Conservation (phyloP, 768 basidiomycete species). For the Podaxis pistillaris region DNA sequence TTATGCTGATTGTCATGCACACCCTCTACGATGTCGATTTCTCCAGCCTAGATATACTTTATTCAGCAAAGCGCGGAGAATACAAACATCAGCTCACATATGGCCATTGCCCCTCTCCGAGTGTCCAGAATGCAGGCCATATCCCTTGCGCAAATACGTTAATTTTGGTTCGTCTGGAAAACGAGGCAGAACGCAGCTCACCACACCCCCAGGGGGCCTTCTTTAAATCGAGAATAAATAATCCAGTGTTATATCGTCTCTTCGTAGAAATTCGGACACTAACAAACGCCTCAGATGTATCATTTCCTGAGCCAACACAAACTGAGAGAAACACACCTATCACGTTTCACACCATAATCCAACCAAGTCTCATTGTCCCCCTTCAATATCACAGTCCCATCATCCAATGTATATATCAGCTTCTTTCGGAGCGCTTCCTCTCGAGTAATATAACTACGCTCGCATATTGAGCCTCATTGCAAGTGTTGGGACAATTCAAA, state of each 20-base stretch:
- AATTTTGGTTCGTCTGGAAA: background rate
- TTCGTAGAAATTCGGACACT: slow-evolving; percentile 81
- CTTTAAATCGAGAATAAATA: slow-evolving; percentile 86
- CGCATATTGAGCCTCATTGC: background rate
- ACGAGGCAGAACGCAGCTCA: slow-evolving; percentile 28
- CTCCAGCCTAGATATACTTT: slow-evolving; percentile 50
- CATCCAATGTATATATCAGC: slow-evolving; percentile 56
- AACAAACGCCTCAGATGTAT: background rate
- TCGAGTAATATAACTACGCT: slow-evolving; percentile 50
- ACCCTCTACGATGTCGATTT: slow-evolving; percentile 84
- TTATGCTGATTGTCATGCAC: slow-evolving; percentile 85
- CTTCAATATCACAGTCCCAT: slow-evolving; percentile 71
- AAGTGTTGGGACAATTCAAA: background rate
- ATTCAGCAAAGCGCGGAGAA: too few relatives aligned
- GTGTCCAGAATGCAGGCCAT: slow-evolving; percentile 85
- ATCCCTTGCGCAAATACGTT: slow-evolving; percentile 41
- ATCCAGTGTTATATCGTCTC: slow-evolving; percentile 66
- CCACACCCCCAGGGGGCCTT: slow-evolving; percentile 92
- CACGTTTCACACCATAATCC: slow-evolving; percentile 50
- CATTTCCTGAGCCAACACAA: background rate
- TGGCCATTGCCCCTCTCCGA: slow-evolving; percentile 63
- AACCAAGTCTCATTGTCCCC: slow-evolving; percentile 70
- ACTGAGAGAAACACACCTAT: slow-evolving; percentile 46
- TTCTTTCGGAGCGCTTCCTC: slow-evolving; percentile 51
- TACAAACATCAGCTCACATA: slow-evolving; percentile 38